Conservation (phyloP, 257 asterid genomes). For the Solanum chmielewskii region DNA sequence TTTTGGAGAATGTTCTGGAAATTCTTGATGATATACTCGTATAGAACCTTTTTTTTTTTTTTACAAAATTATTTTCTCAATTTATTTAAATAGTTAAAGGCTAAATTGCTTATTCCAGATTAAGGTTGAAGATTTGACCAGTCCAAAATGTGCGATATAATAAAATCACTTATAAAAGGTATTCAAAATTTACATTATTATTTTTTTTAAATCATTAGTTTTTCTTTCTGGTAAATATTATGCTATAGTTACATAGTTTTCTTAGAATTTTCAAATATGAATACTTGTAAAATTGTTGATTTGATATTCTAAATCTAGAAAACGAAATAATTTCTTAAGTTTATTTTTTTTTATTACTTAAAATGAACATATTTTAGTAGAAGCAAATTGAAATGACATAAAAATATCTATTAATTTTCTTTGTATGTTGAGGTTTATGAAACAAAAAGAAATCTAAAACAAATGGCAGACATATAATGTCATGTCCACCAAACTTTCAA, state of each 20-base stretch:
- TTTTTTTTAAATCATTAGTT: background rate
- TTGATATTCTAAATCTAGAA: background rate
- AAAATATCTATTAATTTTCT: background rate
- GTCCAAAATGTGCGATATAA: background rate
- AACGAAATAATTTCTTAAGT: background rate
- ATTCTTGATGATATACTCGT: background rate
- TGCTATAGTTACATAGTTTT: background rate
- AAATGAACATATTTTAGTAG: background rate
- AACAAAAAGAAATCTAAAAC: background rate
- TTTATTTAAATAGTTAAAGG: too few relatives aligned
- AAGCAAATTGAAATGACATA: background rate
- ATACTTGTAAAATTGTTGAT: background rate
- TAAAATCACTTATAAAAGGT: background rate
- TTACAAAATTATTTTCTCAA: too few relatives aligned
- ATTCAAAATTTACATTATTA: background rate
- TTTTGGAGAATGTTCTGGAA: background rate
- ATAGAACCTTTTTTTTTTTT: background rate
- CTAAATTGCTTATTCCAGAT: background rate
- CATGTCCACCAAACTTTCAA: too few relatives aligned
- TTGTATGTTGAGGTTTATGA: background rate
- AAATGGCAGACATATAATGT: background rate
- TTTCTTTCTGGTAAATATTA: background rate
- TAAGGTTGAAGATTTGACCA: background rate
- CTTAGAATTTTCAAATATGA: background rate
- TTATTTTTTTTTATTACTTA: background rate